Base-by-base conservation (phyloP, 1,139 yeast species). In the Pichia kudriavzevii region DNA sequence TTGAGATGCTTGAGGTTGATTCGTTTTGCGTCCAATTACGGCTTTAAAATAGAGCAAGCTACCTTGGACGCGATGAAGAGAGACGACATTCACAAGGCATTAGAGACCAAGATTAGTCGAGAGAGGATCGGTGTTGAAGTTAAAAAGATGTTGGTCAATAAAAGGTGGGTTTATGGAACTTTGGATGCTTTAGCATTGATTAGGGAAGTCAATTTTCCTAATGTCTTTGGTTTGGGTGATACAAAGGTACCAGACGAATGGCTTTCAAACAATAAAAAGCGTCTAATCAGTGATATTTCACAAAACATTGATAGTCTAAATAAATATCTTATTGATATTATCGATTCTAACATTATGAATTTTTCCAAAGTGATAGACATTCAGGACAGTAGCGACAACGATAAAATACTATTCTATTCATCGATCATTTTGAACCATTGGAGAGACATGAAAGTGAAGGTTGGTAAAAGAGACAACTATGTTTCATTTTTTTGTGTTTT, bases 41-140 rank as follows among this genome's bases (percentile, higher is more conserved):
- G 75, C 35, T 93, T 88, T 52, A 49, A 50, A 1, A 68, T 91
- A 27, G 94, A 79, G 9, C 47, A 59, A 0, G 69, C 66, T 1
- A 76, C 93, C 0, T 59, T 74, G 26, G 50, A 58, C 2, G 84
- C 91, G 3, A 88, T 88, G 95, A 63, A 57, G 30, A 67, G 70
- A 31, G 59, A 63, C 0, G 70, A 67, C 12, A 76, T 88, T 38
- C 75, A 72, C 44, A 45, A 53, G 1, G 77, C 85, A 1, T 66
- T 93, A 29, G 58, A 68, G 18, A 65, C 69, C 29, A 93, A 93
- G 53, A 87, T 93, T 34, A 82, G 95, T 41, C 67, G 93, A 36
- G 98, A 91, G 57, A 69, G 99, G 46, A 79, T 93, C 11, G 97
- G 96, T 3, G 77, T 75, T 11, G 99, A 93, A 50, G 58, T 88